Percentiles rank a stretch among this genome's conserved stretches.
These are phyloP conservation scores for Furcasterigmium sp. DNA, from an alignment of 2,329 filamentous ascomycete genomes.

Conservation along the genomic window DNA sequence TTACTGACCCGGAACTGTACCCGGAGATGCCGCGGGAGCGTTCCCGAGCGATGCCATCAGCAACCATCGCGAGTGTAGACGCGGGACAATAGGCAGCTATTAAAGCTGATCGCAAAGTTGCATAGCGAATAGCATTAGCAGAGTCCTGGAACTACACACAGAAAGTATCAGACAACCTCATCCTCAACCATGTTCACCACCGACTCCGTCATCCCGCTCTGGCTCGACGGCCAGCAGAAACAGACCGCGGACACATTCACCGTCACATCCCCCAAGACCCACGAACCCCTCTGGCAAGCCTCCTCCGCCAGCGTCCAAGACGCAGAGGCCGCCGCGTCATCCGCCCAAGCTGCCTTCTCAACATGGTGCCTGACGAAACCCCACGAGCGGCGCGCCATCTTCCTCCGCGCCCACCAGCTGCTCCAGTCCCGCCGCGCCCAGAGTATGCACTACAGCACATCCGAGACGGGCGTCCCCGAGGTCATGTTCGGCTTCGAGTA, in stretches of 20 bases:
- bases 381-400: slow-evolving; percentile 51
- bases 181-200: not conserved
- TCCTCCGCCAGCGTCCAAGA: slow-evolving; percentile 47
- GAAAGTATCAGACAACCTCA: slow-evolving; percentile 3
- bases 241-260: slow-evolving; percentile 43
- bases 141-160: not conserved
- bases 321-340: slow-evolving; percentile 41
- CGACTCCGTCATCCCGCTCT: slow-evolving; percentile 27
- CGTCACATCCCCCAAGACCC: slow-evolving; percentile 51
- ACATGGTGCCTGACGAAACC: slow-evolving; percentile 58
- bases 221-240: slow-evolving; percentile 40
- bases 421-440: slow-evolving; percentile 48
- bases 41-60: not conserved
- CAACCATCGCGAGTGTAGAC: not conserved
- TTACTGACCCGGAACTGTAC: not conserved
- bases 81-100: not conserved
- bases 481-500: slow-evolving; percentile 27
- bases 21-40: not conserved
- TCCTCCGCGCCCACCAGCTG: slow-evolving; percentile 57
- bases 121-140: not conserved
- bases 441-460: slow-evolving; percentile 45
- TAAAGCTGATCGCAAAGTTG: not conserved
- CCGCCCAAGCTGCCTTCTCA: slow-evolving; percentile 54
- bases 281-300: slow-evolving; percentile 46
- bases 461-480: slow-evolving; percentile 24